Base-by-base conservation (phyloP, 345 rosid species). In the Dipteronia dyeriana region DNA sequence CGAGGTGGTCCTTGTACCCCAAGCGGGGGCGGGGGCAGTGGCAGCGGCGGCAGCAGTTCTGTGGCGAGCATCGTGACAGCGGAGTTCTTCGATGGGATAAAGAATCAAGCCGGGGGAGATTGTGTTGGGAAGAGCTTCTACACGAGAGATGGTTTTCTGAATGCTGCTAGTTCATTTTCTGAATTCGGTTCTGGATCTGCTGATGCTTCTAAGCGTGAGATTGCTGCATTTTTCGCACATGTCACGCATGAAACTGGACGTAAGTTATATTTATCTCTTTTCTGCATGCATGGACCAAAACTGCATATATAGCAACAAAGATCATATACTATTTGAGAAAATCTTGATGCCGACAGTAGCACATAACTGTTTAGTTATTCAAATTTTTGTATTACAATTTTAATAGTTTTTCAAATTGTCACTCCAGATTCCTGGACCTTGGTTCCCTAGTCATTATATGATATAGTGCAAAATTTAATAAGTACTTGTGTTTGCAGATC, bases 171-270 rank as follows among this genome's bases (percentile, higher is more conserved):
- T 47, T 47, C 78, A 0, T 81, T 38, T 39, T 29, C 80, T 23
- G 11, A 57, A 1, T 81, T 81, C 22, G 83, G 82, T 0, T 17
- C 13, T 12, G 83, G 83, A 14, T 19, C 86, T 2, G 68, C 63
- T 53, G 81, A 60, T 20, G 75, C 43, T 29, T 79, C 87, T 3
- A 79, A 20, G 61, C 90, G 88, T 20, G 90, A 87, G 75, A 71
- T 87, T 70, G 88, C 90, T 1, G 81, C 90, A 49, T 85, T 87
- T 78, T 87, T 87, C 59, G 90, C 88, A 56, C 90, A 85, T 68
- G 81, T 80, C 82, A 85, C 90, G 0, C 86, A 85, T 69, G 87
- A 85, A 66, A 87, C 90, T 41, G 63, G 63, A 84, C 80, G 90
- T 87, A 85, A 82, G 83, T 67, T 76, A 23, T 64, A 29, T 25